Evolutionary conservation across 768 basidiomycete species (phyloP), one percentile per base, ranked within the genome.

Genomic region (Kwoniella botswanensis): DNA sequence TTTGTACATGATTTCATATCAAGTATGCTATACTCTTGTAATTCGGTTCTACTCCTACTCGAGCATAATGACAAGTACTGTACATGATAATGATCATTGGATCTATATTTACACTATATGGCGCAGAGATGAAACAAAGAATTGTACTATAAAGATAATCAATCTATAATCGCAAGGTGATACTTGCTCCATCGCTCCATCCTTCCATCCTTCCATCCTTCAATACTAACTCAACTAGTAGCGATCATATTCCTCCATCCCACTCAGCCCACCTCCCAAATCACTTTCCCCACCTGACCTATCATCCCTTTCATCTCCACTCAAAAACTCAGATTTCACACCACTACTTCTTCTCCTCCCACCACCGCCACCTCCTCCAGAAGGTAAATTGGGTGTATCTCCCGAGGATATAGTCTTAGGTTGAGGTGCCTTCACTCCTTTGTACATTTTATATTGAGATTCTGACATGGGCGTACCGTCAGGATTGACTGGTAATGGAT

Each of bases 401-500:
- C 41, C 26, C 1, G 61, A 61, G 3, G 59, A 61, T 21, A 35
- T n/a, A 21, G 21, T 61, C 2, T 50, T 17, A 15, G 67, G 67
- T 57, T 55, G 44, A 21, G 59, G 21, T 2, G 60, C 43, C 44
- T 65, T 44, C 42, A 75, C 70, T 22, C 70, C 79, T 53, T 74
- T 79, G 54, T 76, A 81, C 5, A 73, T 75, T 24, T 81, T 79
- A 68, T 83, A 83, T 70, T 81, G 80, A 44, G 75, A 77, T 71
- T 83, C 82, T 4, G 79, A 79, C 74, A 83, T 74, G 3, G 77
- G 71, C n/a, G 75, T 72, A 13, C 82, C 83, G 57, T 82, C 83
- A 0, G 83, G 84, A 61, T 85, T 80, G 58, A 80, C 82, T 22
- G 77, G 79, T 65, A 84, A 71, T 13, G 82, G 83, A 74, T 86